phyloP scores from a whole-genome alignment of 805 yeast species.

The Pichia deserticola region DNA sequence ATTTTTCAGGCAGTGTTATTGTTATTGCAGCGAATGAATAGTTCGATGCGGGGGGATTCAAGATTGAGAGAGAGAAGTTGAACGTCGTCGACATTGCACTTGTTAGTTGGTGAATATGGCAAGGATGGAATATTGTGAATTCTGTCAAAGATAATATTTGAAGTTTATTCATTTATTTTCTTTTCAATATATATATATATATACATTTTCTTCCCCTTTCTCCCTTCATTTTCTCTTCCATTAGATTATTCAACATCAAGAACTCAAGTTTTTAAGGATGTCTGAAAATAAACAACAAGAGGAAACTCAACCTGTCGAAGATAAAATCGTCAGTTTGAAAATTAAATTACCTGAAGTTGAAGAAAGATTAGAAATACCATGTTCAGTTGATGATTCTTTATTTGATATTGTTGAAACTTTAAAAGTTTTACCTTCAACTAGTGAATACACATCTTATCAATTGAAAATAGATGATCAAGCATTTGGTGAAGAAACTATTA shows the following conservation, averaged over 20 bases:
- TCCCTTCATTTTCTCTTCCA: no score
- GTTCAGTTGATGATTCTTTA: slow-evolving; percentile 36
- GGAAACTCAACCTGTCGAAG: slow-evolving; percentile 6
- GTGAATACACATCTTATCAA: slow-evolving; percentile 54
- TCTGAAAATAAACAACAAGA: slow-evolving; percentile 8
- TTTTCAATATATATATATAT: no score
- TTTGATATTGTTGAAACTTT: slow-evolving; percentile 53
- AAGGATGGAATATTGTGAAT: no score
- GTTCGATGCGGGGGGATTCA: no score
- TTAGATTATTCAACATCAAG: background rate
- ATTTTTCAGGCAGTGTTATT: no score
- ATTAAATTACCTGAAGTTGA: slow-evolving; percentile 8
- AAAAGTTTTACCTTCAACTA: slow-evolving; percentile 47
- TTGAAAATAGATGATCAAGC: slow-evolving; percentile 33
- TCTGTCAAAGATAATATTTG: no score
- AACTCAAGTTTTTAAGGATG: background rate
- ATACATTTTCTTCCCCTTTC: no score
- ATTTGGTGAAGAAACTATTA: slow-evolving; percentile 20
- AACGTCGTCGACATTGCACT: no score
- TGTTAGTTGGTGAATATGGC: no score
- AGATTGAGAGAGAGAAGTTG: no score
- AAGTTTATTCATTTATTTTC: no score
- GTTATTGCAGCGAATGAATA: no score
- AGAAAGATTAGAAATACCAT: slow-evolving; percentile 18
- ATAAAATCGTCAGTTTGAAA: slow-evolving; percentile 11